phyloP scores from a whole-genome alignment of 1,139 yeast species.

The Taphrina communis region DNA sequence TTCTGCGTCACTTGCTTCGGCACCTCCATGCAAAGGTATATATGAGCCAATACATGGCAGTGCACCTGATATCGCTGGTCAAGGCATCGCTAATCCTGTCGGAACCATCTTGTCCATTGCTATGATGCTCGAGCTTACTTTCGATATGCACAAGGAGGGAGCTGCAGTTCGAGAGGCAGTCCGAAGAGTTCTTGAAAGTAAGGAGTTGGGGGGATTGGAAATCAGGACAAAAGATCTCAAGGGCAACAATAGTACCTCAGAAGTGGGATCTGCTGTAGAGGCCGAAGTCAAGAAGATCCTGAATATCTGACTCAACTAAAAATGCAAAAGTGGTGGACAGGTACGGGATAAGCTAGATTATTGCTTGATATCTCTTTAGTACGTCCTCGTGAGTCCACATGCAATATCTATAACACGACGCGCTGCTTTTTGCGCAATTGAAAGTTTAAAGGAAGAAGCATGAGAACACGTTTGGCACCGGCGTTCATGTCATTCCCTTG shows the following conservation, averaged over 20 bases:
- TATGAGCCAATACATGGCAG: slow-evolving; percentile 99
- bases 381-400: no score
- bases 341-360: no score
- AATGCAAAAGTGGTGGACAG: background rate
- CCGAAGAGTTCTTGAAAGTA: slow-evolving; percentile 70
- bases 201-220: slow-evolving; percentile 57
- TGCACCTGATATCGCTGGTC: slow-evolving; percentile 84
- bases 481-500: slow-evolving; percentile 26
- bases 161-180: slow-evolving; percentile 90
- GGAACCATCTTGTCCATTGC: slow-evolving; percentile 95
- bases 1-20: slow-evolving; percentile 91
- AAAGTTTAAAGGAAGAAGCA: no score
- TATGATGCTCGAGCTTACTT: slow-evolving; percentile 92
- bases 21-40: slow-evolving; percentile 94
- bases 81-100: slow-evolving; percentile 87
- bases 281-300: slow-evolving; percentile 27
- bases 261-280: slow-evolving; percentile 81
- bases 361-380: no score
- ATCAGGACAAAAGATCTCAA: slow-evolving; percentile 89
- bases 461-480: no score
- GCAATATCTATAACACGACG: background rate
- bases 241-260: slow-evolving; percentile 77
- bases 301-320: background rate
- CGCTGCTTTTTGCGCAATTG: background rate
- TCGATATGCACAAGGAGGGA: slow-evolving; percentile 82